Evolutionary conservation across 2,329 filamentous ascomycete species (phyloP).

Genomic region (Salinomyces thailandicus): DNA sequence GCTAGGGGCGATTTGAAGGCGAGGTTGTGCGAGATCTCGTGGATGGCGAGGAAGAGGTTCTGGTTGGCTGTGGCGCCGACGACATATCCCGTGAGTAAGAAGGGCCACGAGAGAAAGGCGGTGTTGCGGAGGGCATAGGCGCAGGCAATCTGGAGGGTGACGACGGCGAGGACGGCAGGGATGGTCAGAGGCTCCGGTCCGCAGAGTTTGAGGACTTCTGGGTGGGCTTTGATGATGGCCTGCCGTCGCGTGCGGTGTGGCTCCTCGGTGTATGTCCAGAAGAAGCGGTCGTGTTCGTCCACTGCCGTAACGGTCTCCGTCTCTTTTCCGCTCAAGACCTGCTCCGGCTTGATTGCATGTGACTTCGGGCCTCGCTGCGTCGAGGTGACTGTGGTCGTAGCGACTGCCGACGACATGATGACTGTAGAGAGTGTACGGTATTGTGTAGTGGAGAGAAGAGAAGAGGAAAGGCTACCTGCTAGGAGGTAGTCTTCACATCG

Average conservation of each 20-base stretch:
- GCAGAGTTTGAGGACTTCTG: slow-evolving; percentile 95
- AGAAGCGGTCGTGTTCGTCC: slow-evolving; percentile 48
- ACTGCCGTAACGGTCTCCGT: too few species aligned
- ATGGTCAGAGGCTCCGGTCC: slow-evolving; percentile 93
- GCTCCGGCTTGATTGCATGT: not conserved
- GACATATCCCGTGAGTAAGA: slow-evolving; percentile 79
- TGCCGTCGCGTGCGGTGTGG: slow-evolving; percentile 83
- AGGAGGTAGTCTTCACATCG: too few species aligned
- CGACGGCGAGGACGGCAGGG: slow-evolving; percentile 77
- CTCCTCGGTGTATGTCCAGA: slow-evolving; percentile 98
- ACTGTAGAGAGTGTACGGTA: too few species aligned
- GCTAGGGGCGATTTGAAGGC: slow-evolving; percentile 71
- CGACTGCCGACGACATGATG: slow-evolving; percentile 2
- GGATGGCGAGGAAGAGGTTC: slow-evolving; percentile 95
- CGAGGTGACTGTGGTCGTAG: slow-evolving; percentile 1
- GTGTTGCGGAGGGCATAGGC: slow-evolving; percentile 69
- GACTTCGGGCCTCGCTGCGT: not conserved
- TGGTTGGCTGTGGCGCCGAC: slow-evolving; percentile 94
- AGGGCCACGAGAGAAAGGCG: slow-evolving; percentile 70
- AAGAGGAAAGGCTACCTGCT: too few species aligned
- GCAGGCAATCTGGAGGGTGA: slow-evolving; percentile 66
- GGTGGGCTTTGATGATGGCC: slow-evolving; percentile 96
- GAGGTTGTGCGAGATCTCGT: slow-evolving; percentile 97
- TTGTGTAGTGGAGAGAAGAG: too few species aligned
- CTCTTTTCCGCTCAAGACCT: not conserved